Evolutionary conservation across 768 basidiomycete genomes (phyloP), one percentile per base, ranked within the genome.

Genomic region (Phlegmacium glaucopus): DNA sequence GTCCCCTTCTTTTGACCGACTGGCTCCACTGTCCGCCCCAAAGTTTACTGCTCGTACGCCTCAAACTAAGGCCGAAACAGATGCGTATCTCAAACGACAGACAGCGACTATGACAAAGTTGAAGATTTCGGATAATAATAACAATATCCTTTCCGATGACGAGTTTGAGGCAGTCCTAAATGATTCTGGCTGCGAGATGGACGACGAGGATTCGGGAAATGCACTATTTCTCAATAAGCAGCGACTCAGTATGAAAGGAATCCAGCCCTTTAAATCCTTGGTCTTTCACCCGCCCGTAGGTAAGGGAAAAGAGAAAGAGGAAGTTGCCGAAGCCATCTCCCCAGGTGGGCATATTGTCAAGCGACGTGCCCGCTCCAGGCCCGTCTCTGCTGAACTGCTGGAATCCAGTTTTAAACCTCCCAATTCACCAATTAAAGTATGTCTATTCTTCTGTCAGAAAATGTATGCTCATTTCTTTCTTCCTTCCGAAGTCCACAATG

Each of bases 301-400:
- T 42, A 75, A 74, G 49, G 72, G 68, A 1, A 79, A 69, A 43
- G 58, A 65, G 17, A 67, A 69, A 41, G 77, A 79, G 50, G 83
- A 86, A 58, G 80, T 85, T 26, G 80, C 72, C 3, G 85, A 83
- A 51, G 81, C 80, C 1, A 72, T 89, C 48, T 90, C 87, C 0
- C 87, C 87, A 2, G 85, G 85, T 10, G 87, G 87, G 0, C 87
- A 88, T 63, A 70, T 90, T 47, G 77, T 73, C 32, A 90, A 90
- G 64, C 75, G 87, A 47, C 79, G 87, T 9, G 87, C 87, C 1
- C 80, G 85, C 9, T 80, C 85, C 22, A 74, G 87, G 43, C 87
- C 86, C 2, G 71, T 88, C 11, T 89, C 87, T 15, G 64, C 76
- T 22, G 85, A 87, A 59, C 66, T 87, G 39, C 70, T 80, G 13